These are phyloP conservation scores for Schwanniomyces polymorphus DNA, from an alignment of 805 yeast species.

Conservation along the genomic window DNA sequence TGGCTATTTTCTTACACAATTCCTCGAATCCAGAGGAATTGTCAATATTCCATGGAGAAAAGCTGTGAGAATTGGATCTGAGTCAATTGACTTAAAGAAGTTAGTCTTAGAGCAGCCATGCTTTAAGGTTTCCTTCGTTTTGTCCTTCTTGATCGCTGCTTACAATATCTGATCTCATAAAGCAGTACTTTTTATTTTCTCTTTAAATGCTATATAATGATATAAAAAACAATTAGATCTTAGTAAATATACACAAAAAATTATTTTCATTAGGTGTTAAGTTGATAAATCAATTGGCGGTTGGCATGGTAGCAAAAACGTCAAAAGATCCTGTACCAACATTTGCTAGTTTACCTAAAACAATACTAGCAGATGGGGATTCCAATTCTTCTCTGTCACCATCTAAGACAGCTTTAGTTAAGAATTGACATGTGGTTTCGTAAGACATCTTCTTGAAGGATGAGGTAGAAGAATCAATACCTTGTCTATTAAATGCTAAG, in stretches of 20 bases:
- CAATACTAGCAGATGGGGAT: constrained; percentile 91
- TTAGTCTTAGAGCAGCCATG: constrained; percentile 60
- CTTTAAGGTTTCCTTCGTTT: constrained; percentile 56
- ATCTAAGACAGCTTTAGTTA: constrained; percentile 93
- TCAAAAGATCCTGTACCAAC: constrained; percentile 98
- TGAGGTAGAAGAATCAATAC: constrained; percentile 93
- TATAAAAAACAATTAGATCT: constrained; percentile 1
- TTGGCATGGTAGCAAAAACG: constrained; percentile 51
- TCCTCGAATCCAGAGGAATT: constrained; percentile 55
- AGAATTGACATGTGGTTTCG: constrained; percentile 96
- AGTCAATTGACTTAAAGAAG: constrained; percentile 44
- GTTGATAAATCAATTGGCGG: not conserved
- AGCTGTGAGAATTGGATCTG: constrained; percentile 30
- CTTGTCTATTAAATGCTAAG: constrained; percentile 96
- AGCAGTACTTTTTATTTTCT: not conserved
- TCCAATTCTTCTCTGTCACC: constrained; percentile 86
- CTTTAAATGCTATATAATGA: not conserved
- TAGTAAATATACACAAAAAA: constrained; percentile 1
- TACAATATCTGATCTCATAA: constrained; percentile 35
- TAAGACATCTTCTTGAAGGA: constrained; percentile 98
- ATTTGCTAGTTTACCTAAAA: constrained; percentile 82
- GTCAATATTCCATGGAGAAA: constrained; percentile 47
- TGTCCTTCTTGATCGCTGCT: constrained; percentile 60
- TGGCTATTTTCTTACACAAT: constrained; percentile 45
- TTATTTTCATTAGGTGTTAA: not conserved